These are phyloP conservation scores for Ambrosiella cleistominuta DNA, from an alignment of 2,329 filamentous ascomycete species.

Conservation along the genomic window DNA sequence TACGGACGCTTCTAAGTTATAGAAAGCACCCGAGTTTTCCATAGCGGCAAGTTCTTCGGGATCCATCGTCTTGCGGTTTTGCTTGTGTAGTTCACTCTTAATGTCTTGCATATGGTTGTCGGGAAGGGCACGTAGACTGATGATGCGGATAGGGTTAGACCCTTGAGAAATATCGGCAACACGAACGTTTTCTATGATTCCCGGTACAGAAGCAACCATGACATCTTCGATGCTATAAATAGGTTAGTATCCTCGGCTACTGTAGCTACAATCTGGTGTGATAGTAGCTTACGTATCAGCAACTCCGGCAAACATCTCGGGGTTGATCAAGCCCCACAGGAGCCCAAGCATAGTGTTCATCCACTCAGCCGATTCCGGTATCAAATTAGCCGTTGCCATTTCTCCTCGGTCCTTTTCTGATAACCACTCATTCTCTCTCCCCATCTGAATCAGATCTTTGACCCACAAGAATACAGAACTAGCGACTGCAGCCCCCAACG, in stretches of 20 bases:
- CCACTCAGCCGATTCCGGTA: constrained; percentile 90
- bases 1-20: constrained; percentile 80
- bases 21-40: constrained; percentile 80
- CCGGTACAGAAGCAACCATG: constrained; percentile 88
- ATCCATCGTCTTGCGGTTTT: constrained; percentile 68
- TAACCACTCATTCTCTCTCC: constrained; percentile 71
- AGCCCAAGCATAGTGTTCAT: constrained; percentile 77
- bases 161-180: constrained; percentile 92
- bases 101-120: constrained; percentile 66
- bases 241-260: constrained; percentile 12
- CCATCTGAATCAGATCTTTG: constrained; percentile 69
- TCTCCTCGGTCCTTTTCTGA: constrained; percentile 73
- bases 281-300: constrained; percentile 50
- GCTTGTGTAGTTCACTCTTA: constrained; percentile 61
- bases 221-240: constrained; percentile 43
- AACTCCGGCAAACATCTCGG: constrained; percentile 81
- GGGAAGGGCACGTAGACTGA: constrained; percentile 66
- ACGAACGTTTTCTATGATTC: constrained; percentile 82
- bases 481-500: constrained; percentile 50
- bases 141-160: constrained; percentile 70
- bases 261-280: accelerated
- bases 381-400: constrained; percentile 70
- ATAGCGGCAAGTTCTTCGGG: constrained; percentile 74
- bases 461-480: constrained; percentile 79
- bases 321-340: constrained; percentile 82